Percentiles rank a stretch among this genome's conserved stretches.
These are phyloP conservation scores for Cynara cardunculus DNA, from an alignment of 129 eudicot genomes.

Conservation along the genomic window DNA sequence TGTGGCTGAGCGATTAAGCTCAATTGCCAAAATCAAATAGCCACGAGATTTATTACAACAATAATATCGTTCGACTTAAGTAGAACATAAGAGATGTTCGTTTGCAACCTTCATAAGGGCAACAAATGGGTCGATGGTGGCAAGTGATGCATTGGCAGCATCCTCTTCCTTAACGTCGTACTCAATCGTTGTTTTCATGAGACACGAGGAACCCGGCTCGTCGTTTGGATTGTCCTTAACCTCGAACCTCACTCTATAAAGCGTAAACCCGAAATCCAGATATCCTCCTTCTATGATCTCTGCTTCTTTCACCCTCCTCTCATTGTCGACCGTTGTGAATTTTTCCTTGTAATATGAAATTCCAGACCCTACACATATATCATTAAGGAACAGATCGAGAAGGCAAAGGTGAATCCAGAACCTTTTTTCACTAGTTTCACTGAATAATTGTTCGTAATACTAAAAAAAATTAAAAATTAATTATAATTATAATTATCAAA, in stretches of 20 bases:
- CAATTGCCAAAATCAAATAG: neutral
- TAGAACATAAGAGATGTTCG: constrained; percentile 20
- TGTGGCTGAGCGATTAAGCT: neutral
- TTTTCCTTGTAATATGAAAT: constrained; percentile 19
- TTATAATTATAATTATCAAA: neutral
- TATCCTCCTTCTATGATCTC: constrained; percentile 29
- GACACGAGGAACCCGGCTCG: neutral
- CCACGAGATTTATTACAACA: neutral
- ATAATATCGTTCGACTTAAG: constrained; percentile 10
- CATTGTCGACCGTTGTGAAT: constrained; percentile 9
- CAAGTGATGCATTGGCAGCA: constrained; percentile 17
- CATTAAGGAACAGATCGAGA: neutral
- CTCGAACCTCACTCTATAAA: constrained; percentile 16
- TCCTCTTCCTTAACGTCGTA: constrained; percentile 23
- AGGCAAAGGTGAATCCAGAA: neutral
- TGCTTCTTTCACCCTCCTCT: constrained; percentile 18
- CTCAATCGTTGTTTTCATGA: constrained; percentile 12
- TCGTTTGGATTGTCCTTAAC: constrained; percentile 16
- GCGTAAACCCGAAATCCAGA: constrained; percentile 23
- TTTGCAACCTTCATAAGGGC: constrained; percentile 17
- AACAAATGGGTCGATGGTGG: constrained; percentile 11
- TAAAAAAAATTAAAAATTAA: no score
- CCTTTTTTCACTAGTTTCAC: neutral
- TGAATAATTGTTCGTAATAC: neutral
- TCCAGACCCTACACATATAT: constrained; percentile 1